Evolutionary conservation across 305 asterid genomes (phyloP).

Genomic region (Lippia alba): DNA sequence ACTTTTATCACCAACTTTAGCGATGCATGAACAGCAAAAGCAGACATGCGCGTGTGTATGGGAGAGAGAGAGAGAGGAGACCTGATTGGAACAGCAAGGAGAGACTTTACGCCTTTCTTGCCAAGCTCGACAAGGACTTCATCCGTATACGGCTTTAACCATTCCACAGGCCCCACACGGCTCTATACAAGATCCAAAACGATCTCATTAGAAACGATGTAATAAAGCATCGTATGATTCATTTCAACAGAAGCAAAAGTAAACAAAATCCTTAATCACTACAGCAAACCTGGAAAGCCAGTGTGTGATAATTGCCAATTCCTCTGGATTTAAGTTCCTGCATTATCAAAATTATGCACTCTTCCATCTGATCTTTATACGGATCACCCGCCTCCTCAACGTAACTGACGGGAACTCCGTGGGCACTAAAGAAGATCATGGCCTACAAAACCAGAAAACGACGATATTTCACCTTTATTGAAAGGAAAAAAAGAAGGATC

Average conservation of each 20-base stretch:
- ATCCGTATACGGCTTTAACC: slow-evolving; percentile 96
- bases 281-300: slow-evolving; percentile 85
- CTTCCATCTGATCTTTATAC: slow-evolving; percentile 91
- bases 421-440: slow-evolving; percentile 94
- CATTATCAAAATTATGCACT: slow-evolving; percentile 88
- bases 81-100: slow-evolving; percentile 94
- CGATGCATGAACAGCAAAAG: no score
- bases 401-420: slow-evolving; percentile 94
- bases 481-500: background rate
- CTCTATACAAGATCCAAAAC: slow-evolving; percentile 50
- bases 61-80: slow-evolving; percentile 35
- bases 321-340: slow-evolving; percentile 86
- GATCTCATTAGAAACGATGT: slow-evolving; percentile 1
- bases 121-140: slow-evolving; percentile 95
- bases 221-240: background rate
- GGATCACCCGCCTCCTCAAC: slow-evolving; percentile 96
- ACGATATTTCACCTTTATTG: background rate
- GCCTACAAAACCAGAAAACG: slow-evolving; percentile 47
- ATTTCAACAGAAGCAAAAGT: background rate
- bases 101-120: slow-evolving; percentile 77
- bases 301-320: slow-evolving; percentile 66
- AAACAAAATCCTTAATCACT: slow-evolving; percentile 4
- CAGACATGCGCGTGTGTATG: background rate
- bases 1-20: no score
- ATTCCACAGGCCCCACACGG: slow-evolving; percentile 96